Base-by-base conservation (phyloP, 140 eudicot genomes). In the Flaveria floridana region DNA sequence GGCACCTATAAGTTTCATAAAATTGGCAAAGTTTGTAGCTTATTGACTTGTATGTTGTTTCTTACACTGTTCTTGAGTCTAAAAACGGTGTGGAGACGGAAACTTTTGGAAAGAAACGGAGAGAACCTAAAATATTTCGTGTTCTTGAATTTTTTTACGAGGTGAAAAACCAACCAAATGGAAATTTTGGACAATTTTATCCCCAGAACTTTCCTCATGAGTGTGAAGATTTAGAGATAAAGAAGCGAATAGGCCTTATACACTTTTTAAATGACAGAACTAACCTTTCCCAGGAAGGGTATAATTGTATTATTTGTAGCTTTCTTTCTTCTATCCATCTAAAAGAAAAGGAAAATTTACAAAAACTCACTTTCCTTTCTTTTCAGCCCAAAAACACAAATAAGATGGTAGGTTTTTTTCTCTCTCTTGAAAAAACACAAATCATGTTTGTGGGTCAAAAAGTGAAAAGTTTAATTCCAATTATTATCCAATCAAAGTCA, bases 31-130 rank as follows among this genome's bases (percentile, higher is more conserved):
- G 21, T 53, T 53, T 18, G 23, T 18, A 57, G 30, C 21, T 57
- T 8, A 19, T 57, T 25, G 66, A 61, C 41, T 61, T 23, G 67
- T 61, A 61, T 61, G 41, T 39, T 61, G 26, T 61, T 61, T 23
- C 67, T 2, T 61, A 25, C 67, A 10, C 67, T 61, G 67, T 16
- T 23, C 39, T 23, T 21, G 67, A 25, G n/a, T 61, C 39, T 19
- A 19, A 25, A 61, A 61, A 12, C 2, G 59, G 2, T 4, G 16
- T 30, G 15, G 19, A 50, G n/a, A 50, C 14, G 42, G 67, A 61
- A 61, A 61, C 8, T 23, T 21, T 25, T 23, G 39, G 41, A 12
- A 61, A 21, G 37, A 52, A 52, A 52, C 41, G 7, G 8, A 9
- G 23, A 61, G 41, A 61, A 61, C 46, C 70, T 23, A 21, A 16